Evolutionary conservation across 371 early-diverging fungal species (phyloP), one percentile per base, ranked within the genome.

Genomic region (Paraphysoderma sedebokerense): DNA sequence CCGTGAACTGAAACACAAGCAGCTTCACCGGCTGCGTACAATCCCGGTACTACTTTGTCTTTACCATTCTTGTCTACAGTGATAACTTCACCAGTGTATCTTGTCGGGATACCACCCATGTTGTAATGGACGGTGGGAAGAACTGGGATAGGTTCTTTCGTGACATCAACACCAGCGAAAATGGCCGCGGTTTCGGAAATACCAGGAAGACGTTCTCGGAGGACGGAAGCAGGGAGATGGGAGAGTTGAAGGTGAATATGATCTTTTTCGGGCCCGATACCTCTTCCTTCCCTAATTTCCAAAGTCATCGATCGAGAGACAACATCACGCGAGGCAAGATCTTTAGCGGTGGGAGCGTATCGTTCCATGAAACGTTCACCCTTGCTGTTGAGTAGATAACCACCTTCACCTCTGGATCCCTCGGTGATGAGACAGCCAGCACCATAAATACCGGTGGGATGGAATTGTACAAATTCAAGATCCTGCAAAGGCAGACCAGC

Each of bases 101-200:
- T 75, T 38, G 95, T 93, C 28, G 95, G 96, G 52, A 96, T 95
- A 66, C 97, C 95, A 61, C 97, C 97, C 95, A 95, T 95, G 76
- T 95, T 96, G 80, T 95, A 96, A 66, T 96, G 97, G 55, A 95
- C 97, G 51, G 97, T 95, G 51, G 97, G 97, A 47, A 96, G 69
- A 38, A 96, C 96, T n/a, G 97, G 97, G 61, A 96, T 96, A 36
- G 97, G 92, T 62, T 95, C 93, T 77, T 92, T 92, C 63, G 95
- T 95, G 30, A 95, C 92, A 71, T 96, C 92, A 41, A 96, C 96
- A 64, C 92, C 92, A 42, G 92, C 84, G 63, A 96, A 95, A 62
- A 96, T 92, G 51, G 87, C 85, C 28, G 95, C 92, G 20, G 92
- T 93, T 67, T 96, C 95, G 8, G 92, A 96, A 53, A 96, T 96